A percentile compares a stretch with the other conserved stretches of the same genome.
Conservation (phyloP, 2,329 filamentous ascomycete genomes). For the Penicillium sp. region DNA sequence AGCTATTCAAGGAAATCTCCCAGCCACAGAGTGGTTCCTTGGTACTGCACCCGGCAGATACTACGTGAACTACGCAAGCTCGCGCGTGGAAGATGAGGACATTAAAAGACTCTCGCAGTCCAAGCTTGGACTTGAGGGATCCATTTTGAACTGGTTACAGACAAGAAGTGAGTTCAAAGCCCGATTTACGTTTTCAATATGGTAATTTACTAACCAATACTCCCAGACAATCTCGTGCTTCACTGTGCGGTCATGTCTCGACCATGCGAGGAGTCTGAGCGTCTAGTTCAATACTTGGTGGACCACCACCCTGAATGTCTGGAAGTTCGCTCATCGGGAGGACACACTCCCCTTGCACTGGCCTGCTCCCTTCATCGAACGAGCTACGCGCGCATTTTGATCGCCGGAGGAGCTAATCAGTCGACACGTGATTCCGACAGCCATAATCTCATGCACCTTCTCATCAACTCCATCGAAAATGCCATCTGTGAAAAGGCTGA, state of each 20-base stretch:
- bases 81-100: conserved; percentile 61
- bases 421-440: conserved; percentile 60
- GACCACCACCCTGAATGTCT: conserved; percentile 62
- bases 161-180: conserved; percentile 50
- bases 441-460: conserved; percentile 69
- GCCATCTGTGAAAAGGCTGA: conserved; percentile 34
- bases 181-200: not conserved
- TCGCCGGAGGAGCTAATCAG: conserved; percentile 70
- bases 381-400: conserved; percentile 55
- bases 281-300: conserved; percentile 66
- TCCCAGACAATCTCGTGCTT: conserved; percentile 54
- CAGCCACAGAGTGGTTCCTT: conserved; percentile 74
- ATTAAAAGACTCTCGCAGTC: conserved; percentile 62
- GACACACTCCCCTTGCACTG: conserved; percentile 65
- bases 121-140: conserved; percentile 63
- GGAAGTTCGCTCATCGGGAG: conserved; percentile 53
- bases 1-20: conserved; percentile 54
- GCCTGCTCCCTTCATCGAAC: conserved; percentile 55
- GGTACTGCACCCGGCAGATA: conserved; percentile 67
- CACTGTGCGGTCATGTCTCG: conserved; percentile 63
- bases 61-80: conserved; percentile 68
- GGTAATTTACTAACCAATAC: too few relatives aligned
- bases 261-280: conserved; percentile 45
- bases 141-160: conserved; percentile 53
- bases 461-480: conserved; percentile 37